These are phyloP conservation scores for Hawksworthiomyces lignivorus DNA, from an alignment of 2,329 filamentous ascomycete species.

Conservation along the genomic window DNA sequence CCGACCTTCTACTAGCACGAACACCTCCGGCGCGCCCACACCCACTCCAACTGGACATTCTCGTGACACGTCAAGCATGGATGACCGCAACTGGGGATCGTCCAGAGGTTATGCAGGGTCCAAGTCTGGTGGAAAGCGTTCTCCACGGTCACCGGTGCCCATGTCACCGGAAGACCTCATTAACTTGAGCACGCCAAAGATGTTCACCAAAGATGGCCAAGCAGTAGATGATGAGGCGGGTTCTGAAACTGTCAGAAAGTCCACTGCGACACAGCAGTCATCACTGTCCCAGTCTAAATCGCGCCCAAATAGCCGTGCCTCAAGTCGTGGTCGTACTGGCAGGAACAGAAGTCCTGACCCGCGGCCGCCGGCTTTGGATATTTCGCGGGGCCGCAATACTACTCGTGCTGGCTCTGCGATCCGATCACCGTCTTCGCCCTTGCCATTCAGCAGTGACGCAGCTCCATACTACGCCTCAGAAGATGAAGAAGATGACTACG, in stretches of 20 bases:
- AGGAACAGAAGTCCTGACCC: slow-evolving; percentile 41
- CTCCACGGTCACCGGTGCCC: slow-evolving; percentile 83
- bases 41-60: slow-evolving; percentile 36
- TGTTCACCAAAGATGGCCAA: slow-evolving; percentile 20
- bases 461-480: slow-evolving; percentile 49
- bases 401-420: slow-evolving; percentile 50
- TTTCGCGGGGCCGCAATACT: slow-evolving; percentile 53
- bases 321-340: slow-evolving; percentile 35
- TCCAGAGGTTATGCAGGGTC: slow-evolving; percentile 55
- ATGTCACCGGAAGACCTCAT: slow-evolving; percentile 88
- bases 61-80: slow-evolving; percentile 49
- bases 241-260: slow-evolving; percentile 13
- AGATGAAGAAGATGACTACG: slow-evolving; percentile 54
- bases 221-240: slow-evolving; percentile 14
- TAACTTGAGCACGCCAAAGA: slow-evolving; percentile 46
- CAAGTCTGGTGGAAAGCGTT: slow-evolving; percentile 62
- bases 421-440: slow-evolving; percentile 72
- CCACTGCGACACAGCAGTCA: slow-evolving; percentile 15
- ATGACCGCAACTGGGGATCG: slow-evolving; percentile 60
- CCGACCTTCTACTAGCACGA: slow-evolving; percentile 3
- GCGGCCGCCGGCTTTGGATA: slow-evolving; percentile 35
- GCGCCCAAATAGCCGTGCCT: slow-evolving; percentile 36
- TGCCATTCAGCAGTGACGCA: slow-evolving; percentile 61
- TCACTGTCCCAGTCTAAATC: slow-evolving; percentile 23
- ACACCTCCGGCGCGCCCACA: slow-evolving; percentile 8